Evolutionary conservation across 2,329 filamentous ascomycete species (phyloP).

Genomic region (Aspergillaceae sp.): DNA sequence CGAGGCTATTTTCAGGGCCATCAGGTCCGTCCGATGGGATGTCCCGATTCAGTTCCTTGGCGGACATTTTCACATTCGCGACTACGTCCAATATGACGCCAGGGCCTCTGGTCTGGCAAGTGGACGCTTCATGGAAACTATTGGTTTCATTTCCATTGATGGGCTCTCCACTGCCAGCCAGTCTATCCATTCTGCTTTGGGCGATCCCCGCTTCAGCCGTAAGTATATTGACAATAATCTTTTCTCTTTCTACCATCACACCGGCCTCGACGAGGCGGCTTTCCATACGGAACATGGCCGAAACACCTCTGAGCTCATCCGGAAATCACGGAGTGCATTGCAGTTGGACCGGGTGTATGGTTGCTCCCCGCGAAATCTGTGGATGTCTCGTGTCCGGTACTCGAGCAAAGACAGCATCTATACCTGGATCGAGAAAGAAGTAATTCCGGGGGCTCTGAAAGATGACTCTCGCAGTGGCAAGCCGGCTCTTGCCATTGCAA

Average conservation of each 20-base stretch:
- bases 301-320: conserved; percentile 63
- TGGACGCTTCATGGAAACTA: conserved; percentile 88
- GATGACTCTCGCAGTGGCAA: conserved; percentile 51
- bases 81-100: conserved; percentile 70
- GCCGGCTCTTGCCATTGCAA: conserved; percentile 63
- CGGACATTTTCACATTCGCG: conserved; percentile 81
- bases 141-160: conserved; percentile 83
- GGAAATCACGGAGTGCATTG: conserved; percentile 59
- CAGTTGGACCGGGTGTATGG: conserved; percentile 66
- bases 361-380: conserved; percentile 73
- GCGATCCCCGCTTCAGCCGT: conserved; percentile 56
- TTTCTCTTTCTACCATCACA: conserved; percentile 73
- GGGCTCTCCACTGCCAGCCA: conserved; percentile 46
- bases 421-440: conserved; percentile 65
- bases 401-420: conserved; percentile 68
- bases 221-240: conserved; percentile 94
- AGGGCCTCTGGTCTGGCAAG: conserved; percentile 73
- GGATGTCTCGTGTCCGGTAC: conserved; percentile 72
- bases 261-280: conserved; percentile 57
- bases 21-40: conserved; percentile 67
- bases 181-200: conserved; percentile 15
- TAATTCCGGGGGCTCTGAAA: conserved; percentile 60
- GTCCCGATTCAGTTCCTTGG: conserved; percentile 87
- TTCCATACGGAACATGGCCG: conserved; percentile 70
- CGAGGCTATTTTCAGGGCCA: conserved; percentile 65